These are phyloP conservation scores for Didymella exigua DNA, from an alignment of 2,329 filamentous ascomycete genomes.

Conservation along the genomic window DNA sequence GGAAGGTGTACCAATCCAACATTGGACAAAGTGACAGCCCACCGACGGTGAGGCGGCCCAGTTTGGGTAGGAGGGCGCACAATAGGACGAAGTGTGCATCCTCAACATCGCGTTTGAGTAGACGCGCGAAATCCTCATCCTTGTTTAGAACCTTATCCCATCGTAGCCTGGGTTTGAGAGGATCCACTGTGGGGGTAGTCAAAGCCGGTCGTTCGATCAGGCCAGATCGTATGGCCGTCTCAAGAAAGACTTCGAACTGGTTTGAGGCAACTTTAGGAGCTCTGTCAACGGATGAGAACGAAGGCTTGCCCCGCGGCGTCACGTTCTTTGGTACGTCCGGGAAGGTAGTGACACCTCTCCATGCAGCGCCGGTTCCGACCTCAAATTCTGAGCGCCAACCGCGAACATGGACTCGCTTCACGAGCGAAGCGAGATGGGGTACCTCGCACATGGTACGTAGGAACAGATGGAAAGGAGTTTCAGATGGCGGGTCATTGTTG, in stretches of 20 bases:
- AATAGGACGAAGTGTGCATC: constrained; percentile 1
- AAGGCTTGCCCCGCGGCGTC: not conserved
- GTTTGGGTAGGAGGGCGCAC: not conserved
- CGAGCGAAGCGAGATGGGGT: not conserved
- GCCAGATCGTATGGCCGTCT: not conserved
- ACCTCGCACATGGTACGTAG: constrained; percentile 1
- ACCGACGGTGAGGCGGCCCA: not conserved
- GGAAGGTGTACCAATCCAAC: not conserved
- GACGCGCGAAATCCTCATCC: not conserved
- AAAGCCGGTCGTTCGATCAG: not conserved
- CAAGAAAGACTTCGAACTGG: not conserved
- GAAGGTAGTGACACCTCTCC: not conserved
- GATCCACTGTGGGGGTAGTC: not conserved
- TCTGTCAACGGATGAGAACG: not conserved
- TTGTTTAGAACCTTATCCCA: not conserved
- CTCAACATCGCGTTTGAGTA: not conserved
- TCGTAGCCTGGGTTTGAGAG: not conserved
- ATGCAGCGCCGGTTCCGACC: constrained; percentile 2
- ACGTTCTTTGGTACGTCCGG: not conserved
- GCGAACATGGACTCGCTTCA: constrained; percentile 11
- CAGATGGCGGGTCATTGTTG: not conserved
- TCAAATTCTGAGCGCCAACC: constrained; percentile 19
- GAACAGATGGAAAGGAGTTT: not conserved
- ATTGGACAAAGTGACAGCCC: not conserved
- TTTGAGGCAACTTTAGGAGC: not conserved